Conservation (phyloP, 495 filamentous ascomycete species). For the Daldinia concentrica region DNA sequence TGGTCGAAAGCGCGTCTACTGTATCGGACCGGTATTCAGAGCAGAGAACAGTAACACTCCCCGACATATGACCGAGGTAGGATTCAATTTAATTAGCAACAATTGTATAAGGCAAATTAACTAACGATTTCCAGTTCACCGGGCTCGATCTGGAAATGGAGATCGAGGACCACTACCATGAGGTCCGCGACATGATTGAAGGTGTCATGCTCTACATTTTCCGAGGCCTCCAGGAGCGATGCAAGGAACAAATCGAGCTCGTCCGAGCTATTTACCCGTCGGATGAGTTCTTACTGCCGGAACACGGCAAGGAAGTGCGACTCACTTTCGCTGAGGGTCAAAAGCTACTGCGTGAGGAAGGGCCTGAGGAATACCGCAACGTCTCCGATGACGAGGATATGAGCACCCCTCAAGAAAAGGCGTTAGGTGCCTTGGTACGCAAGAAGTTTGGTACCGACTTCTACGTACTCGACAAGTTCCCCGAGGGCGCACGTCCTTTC, state of each 20-base stretch:
- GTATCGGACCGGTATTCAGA: conserved; percentile 91
- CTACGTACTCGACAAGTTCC: conserved; percentile 92
- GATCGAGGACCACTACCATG: conserved; percentile 86
- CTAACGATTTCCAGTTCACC: conserved; percentile 66
- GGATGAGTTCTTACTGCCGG: conserved; percentile 58
- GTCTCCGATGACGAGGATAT: conserved; percentile 82
- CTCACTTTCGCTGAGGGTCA: conserved; percentile 89
- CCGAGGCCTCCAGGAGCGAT: conserved; percentile 73
- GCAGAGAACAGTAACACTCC: conserved; percentile 98
- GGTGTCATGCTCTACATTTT: conserved; percentile 90
- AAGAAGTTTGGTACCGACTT: conserved; percentile 90
- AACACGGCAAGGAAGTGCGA: conserved; percentile 78
- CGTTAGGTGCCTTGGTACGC: conserved; percentile 83
- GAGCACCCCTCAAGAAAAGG: conserved; percentile 85
- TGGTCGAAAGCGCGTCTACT: conserved; percentile 88
- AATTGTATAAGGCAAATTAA: neutral
- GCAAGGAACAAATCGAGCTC: conserved; percentile 73
- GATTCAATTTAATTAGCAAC: neutral
- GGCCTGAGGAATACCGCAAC: conserved; percentile 72
- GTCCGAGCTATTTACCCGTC: conserved; percentile 70
- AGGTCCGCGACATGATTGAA: conserved; percentile 83
- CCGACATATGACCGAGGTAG: conserved; percentile 87
- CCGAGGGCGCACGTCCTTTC: conserved; percentile 83
- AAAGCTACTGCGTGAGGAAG: conserved; percentile 79
- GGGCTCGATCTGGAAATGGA: conserved; percentile 99